phyloP scores from a whole-genome alignment of 2,329 filamentous ascomycete genomes.

The Stagonosporopsis cucurbitacearum region DNA sequence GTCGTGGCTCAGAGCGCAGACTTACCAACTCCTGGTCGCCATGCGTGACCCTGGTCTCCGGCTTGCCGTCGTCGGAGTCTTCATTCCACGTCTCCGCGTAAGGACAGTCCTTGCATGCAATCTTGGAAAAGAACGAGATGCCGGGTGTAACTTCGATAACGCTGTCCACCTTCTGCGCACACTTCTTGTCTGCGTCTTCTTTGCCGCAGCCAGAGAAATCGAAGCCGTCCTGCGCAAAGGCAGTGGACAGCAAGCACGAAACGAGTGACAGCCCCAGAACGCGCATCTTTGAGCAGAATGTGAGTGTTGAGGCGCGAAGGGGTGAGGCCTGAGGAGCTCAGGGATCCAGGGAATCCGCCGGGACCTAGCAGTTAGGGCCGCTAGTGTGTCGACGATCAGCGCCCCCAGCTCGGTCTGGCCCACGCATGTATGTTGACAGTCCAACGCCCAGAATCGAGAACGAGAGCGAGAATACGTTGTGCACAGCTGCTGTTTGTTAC shows the following conservation, averaged over 20 bases:
- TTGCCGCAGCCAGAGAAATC: conserved; percentile 26
- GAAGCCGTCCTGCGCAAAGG: conserved; percentile 14
- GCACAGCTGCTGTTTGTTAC: not conserved
- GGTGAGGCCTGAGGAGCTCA: conserved; percentile 10
- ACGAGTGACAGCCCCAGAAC: conserved; percentile 18
- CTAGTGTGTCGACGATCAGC: conserved; percentile 8
- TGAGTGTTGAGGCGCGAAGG: conserved; percentile 4
- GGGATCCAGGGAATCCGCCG: conserved; percentile 7
- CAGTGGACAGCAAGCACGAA: conserved; percentile 17
- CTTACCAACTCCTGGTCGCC: conserved; percentile 37
- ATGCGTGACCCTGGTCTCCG: conserved; percentile 17
- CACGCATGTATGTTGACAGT: not conserved
- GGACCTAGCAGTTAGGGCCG: not conserved
- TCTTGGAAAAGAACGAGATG: conserved; percentile 39
- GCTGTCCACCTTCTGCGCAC: conserved; percentile 31
- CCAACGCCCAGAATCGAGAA: not conserved
- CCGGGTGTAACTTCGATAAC: conserved; percentile 34
- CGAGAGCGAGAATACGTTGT: not conserved
- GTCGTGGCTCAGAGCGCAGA: not conserved
- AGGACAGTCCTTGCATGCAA: conserved; percentile 41
- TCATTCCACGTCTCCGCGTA: conserved; percentile 16
- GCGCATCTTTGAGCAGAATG: conserved; percentile 21
- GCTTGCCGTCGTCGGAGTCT: conserved; percentile 1
- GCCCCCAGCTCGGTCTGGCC: conserved; percentile 2
- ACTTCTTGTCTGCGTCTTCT: conserved; percentile 19